phyloP scores from a whole-genome alignment of 345 rosid genomes.

The Citrus inodora region DNA sequence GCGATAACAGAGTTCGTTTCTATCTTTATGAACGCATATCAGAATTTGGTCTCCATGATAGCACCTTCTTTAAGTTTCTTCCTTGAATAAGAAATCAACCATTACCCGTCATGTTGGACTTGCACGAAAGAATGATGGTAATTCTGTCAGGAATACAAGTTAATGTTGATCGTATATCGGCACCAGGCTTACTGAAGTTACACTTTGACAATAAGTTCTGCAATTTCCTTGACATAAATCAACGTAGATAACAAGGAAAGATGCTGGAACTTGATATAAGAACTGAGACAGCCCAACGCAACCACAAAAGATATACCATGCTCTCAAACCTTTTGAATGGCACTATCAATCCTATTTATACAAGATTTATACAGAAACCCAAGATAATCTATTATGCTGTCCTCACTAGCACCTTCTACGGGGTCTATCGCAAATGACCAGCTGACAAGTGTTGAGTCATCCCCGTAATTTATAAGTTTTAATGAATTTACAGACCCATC shows the following conservation, averaged over 20 bases:
- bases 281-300: constrained; percentile 1
- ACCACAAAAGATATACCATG: not conserved
- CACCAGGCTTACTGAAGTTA: not conserved
- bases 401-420: constrained; percentile 38
- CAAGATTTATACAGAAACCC: constrained; percentile 56
- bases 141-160: not conserved
- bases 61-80: not conserved
- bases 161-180: not conserved
- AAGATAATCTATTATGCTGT: constrained; percentile 36
- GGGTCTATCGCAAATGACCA: constrained; percentile 51
- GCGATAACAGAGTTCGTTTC: not conserved
- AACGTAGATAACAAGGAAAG: not conserved
- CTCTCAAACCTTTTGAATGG: constrained; percentile 17
- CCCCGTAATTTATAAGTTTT: constrained; percentile 38
- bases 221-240: not conserved
- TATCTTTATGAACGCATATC: not conserved
- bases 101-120: not conserved
- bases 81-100: too few species aligned
- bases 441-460: constrained; percentile 31
- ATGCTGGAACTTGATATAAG: not conserved
- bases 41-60: not conserved
- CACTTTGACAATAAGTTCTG: not conserved
- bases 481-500: constrained; percentile 46
- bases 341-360: constrained; percentile 38
- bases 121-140: not conserved